Conservation (phyloP, 345 rosid genomes). For the Jatropha curcas region DNA sequence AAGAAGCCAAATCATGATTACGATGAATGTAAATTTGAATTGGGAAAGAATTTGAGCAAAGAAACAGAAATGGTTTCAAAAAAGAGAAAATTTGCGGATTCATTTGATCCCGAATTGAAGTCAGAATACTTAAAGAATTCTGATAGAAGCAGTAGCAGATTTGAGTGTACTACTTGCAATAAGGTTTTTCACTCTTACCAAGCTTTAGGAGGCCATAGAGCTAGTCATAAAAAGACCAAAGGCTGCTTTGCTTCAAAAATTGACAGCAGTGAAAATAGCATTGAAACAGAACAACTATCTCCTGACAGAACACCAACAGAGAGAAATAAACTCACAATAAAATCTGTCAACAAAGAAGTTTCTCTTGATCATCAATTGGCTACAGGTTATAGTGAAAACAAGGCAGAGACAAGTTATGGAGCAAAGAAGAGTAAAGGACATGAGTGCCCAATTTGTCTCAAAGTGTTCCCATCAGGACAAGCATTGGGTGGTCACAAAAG, state of each 20-base stretch:
- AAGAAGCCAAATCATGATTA: conserved; percentile 11
- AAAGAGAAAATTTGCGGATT: conserved; percentile 26
- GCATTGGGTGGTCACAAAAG: conserved; percentile 91
- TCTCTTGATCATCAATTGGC: conserved; percentile 5
- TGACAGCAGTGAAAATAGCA: conserved; percentile 37
- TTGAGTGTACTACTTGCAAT: conserved; percentile 70
- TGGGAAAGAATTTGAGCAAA: conserved; percentile 13
- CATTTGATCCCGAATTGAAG: conserved; percentile 28
- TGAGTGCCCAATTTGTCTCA: conserved; percentile 62
- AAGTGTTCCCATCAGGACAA: conserved; percentile 72
- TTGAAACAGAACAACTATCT: conserved; percentile 28
- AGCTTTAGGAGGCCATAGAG: conserved; percentile 91
- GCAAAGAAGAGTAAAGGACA: conserved; percentile 42
- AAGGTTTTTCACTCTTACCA: conserved; percentile 70
- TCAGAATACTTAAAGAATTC: conserved; percentile 25
- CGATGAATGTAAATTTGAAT: conserved; percentile 20
- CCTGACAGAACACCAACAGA: conserved; percentile 25
- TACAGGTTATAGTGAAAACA: conserved; percentile 17
- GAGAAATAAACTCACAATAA: conserved; percentile 10
- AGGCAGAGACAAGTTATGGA: conserved; percentile 22
- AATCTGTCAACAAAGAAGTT: conserved; percentile 17
- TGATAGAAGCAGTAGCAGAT: conserved; percentile 31
- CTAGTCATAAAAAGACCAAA: conserved; percentile 60
- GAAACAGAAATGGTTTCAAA: conserved; percentile 21
- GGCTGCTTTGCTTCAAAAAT: conserved; percentile 35